A percentile compares a stretch with the other conserved stretches of the same genome.
These are phyloP conservation scores for Rubus parviflorus DNA, from an alignment of 306 rosid species.

Conservation along the genomic window DNA sequence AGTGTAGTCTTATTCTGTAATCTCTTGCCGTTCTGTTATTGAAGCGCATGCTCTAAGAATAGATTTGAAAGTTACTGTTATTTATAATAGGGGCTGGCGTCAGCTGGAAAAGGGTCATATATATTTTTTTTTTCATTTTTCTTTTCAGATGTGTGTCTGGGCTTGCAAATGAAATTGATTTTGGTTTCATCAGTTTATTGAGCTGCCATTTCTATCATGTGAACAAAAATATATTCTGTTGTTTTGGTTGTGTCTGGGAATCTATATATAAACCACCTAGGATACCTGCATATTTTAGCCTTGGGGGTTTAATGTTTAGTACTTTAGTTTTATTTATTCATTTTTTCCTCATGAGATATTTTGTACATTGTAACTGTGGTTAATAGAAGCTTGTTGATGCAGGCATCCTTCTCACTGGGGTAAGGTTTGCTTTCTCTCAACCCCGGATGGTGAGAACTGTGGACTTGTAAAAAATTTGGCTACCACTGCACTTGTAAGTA, in stretches of 20 bases:
- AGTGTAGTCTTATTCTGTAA: not conserved
- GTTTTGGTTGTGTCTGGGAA: constrained; percentile 14
- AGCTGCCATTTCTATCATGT: not conserved
- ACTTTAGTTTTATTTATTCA: not conserved
- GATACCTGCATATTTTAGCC: not conserved
- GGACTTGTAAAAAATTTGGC: constrained; percentile 93
- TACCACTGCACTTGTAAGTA: constrained; percentile 81
- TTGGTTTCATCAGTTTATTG: not conserved
- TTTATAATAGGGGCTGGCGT: not conserved
- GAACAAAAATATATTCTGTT: not conserved
- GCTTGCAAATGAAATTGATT: not conserved
- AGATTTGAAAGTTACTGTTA: not conserved
- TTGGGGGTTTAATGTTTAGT: not conserved
- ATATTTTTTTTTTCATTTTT: not conserved
- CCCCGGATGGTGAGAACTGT: constrained; percentile 99
- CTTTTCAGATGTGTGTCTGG: not conserved
- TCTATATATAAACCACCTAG: not conserved
- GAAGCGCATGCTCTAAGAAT: not conserved
- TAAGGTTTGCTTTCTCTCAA: constrained; percentile 89
- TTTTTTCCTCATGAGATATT: constrained; percentile 7
- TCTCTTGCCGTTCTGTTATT: not conserved
- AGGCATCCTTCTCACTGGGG: constrained; percentile 99
- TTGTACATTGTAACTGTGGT: constrained; percentile 12
- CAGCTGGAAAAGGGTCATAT: not conserved
- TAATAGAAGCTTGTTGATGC: constrained; percentile 41